Base-by-base conservation (phyloP, 108 stramenopile species). In the Poteriospumella lacustris region DNA sequence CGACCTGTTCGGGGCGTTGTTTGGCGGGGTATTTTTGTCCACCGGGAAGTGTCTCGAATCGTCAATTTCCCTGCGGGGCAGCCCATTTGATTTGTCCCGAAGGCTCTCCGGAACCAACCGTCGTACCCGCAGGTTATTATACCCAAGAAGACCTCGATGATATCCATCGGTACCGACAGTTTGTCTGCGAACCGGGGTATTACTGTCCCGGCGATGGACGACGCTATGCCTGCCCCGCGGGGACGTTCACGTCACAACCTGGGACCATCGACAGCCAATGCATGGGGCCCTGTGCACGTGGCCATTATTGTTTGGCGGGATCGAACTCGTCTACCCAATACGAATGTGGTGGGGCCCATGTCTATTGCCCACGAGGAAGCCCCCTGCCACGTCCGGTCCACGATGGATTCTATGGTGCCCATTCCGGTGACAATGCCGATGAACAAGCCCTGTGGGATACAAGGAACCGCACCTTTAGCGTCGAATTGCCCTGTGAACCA, bases 151-250 rank as follows among this genome's bases (percentile, higher is more conserved):
- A 64, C 36, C 33, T 64, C 5, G 60, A 64, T 26, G 60, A 64
- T 31, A 5, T 64, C n/a, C n/a, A n/a, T 3, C 60, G 60, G 59
- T 77, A 68, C 34, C 68, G 72, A 1, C 77, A 58, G 2, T 58
- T 58, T n/a, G 59, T 70, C 9, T 88, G 87, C 44, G 43, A 79
- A 1, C 68, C 58, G 0, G 87, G 87, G n/a, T 67, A 85, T 43
- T 87, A 87, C 58, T 88, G 87, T 72, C 77, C 77, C n/a, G 68
- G 28, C 38, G 68, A 56, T 29, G 43, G 41, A 12, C 33, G 0
- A 2, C 42, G 36, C 9, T 67, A 79, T 52, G 42, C 80, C 31
- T 88, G 87, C 75, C 76, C 76, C 1, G 72, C 43, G 1, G 87
- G 87, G 5, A 81, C 85, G 24, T 85, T 80, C 72, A 44, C 80